These are phyloP conservation scores for Starmerella cellae DNA, from an alignment of 805 yeast genomes.

Conservation along the genomic window DNA sequence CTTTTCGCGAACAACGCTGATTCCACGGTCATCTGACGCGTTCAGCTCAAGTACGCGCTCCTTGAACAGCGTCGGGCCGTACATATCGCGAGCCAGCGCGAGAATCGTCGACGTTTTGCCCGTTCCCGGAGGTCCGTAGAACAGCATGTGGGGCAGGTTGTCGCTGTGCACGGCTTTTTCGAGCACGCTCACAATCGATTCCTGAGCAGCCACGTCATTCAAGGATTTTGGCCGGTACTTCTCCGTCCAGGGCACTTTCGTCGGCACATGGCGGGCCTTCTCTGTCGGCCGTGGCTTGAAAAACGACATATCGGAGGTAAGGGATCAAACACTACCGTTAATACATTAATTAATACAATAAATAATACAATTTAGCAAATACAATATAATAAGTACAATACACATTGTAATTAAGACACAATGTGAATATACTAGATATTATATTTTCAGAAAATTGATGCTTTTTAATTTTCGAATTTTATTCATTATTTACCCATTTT, in stretches of 20 bases:
- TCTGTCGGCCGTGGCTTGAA: constrained; percentile 14
- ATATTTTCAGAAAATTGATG: no score
- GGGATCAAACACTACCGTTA: not conserved
- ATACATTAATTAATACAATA: no score
- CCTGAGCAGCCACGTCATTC: constrained; percentile 84
- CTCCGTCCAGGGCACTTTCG: constrained; percentile 23
- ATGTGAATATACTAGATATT: no score
- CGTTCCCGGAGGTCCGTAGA: constrained; percentile 93
- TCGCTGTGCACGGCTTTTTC: constrained; percentile 66
- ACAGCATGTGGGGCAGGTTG: constrained; percentile 62
- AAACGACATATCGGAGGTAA: constrained; percentile 11
- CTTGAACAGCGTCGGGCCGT: constrained; percentile 72
- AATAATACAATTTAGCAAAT: no score
- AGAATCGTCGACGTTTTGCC: constrained; percentile 83
- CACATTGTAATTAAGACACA: no score
- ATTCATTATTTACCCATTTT: no score
- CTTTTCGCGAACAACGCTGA: constrained; percentile 95
- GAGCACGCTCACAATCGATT: constrained; percentile 71
- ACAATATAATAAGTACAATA: no score
- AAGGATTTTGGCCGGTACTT: constrained; percentile 67
- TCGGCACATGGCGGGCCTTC: constrained; percentile 10
- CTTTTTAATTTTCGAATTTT: no score
- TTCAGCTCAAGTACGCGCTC: constrained; percentile 90
- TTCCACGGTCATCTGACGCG: constrained; percentile 97
- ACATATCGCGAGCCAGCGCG: constrained; percentile 76